Evolutionary conservation across 2,329 filamentous ascomycete species (phyloP).

Genomic region (Aphanocladium album): DNA sequence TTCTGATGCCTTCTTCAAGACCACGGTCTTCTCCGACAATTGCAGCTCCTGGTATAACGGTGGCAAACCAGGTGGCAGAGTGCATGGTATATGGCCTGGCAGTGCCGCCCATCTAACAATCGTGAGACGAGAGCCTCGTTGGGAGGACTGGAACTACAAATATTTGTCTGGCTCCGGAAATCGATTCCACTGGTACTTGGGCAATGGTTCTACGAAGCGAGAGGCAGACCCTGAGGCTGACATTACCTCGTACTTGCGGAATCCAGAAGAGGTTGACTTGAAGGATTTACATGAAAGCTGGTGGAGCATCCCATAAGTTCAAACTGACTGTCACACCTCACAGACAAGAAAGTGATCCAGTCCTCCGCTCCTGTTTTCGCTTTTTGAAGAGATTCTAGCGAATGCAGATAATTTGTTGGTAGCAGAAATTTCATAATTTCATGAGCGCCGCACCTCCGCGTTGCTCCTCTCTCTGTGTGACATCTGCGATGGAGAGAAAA

Average conservation of each 20-base stretch:
- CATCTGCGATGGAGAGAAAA: too few species aligned
- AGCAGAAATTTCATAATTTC: too few species aligned
- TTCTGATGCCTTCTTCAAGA: conserved; percentile 50
- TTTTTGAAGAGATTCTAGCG: too few species aligned
- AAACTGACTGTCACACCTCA: too few species aligned
- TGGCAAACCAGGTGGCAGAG: conserved; percentile 53
- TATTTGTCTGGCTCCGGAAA: conserved; percentile 40
- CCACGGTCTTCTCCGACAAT: conserved; percentile 52
- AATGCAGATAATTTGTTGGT: too few species aligned
- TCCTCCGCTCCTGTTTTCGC: too few species aligned
- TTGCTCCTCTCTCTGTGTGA: too few species aligned
- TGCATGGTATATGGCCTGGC: conserved; percentile 67
- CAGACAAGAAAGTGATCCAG: too few species aligned
- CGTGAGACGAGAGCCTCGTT: conserved; percentile 48
- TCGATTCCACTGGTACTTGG: conserved; percentile 56
- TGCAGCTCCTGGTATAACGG: conserved; percentile 72
- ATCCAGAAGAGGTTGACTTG: conserved; percentile 53
- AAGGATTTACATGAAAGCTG: conserved; percentile 62
- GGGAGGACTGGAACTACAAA: conserved; percentile 52
- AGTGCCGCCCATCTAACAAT: conserved; percentile 58
- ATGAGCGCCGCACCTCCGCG: too few species aligned
- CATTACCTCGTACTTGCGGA: conserved; percentile 57
- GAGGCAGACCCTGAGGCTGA: conserved; percentile 49
- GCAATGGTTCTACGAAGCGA: conserved; percentile 56
- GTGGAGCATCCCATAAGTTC: conserved; percentile 44